These are phyloP conservation scores for Chaetomiaceae sp. DNA, from an alignment of 2,329 filamentous ascomycete species.

Conservation along the genomic window DNA sequence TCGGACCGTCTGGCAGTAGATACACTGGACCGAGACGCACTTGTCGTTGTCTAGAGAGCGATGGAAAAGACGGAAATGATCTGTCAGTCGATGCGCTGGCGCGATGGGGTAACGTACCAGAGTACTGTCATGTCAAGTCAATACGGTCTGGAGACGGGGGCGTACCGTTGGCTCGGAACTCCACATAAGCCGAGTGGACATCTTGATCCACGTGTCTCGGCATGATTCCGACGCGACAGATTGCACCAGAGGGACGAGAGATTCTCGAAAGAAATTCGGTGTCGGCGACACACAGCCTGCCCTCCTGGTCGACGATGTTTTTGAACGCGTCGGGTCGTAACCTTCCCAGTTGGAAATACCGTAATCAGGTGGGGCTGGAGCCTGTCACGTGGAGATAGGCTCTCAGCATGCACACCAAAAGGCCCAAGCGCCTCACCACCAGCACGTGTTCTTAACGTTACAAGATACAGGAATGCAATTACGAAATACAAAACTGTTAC, in stretches of 20 bases:
- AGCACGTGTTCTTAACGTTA: too few species aligned
- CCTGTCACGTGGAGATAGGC: too few species aligned
- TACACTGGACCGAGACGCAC: constrained; percentile 24
- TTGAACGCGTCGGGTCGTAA: constrained; percentile 11
- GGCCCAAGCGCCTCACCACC: too few species aligned
- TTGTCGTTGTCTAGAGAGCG: constrained; percentile 14
- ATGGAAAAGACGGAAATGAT: neutral
- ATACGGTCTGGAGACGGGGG: neutral
- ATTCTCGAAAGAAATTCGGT: neutral
- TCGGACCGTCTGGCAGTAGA: constrained; percentile 23
- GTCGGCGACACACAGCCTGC: too few species aligned
- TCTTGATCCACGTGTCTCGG: constrained; percentile 22
- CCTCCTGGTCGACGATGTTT: neutral
- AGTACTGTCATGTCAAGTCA: constrained; percentile 7
- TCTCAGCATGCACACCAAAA: too few species aligned
- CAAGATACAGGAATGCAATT: too few species aligned
- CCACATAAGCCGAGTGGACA: constrained; percentile 23
- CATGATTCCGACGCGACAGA: constrained; percentile 12
- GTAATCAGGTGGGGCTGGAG: constrained; percentile 3
- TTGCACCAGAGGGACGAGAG: neutral
- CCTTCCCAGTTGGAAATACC: constrained; percentile 3
- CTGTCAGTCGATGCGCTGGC: constrained; percentile 4
- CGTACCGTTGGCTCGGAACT: constrained; percentile 22
- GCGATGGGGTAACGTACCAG: constrained; percentile 12
- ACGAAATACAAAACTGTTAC: too few species aligned